phyloP scores from a whole-genome alignment of 148 eudicot species.

The Chenopodium berlandieri region DNA sequence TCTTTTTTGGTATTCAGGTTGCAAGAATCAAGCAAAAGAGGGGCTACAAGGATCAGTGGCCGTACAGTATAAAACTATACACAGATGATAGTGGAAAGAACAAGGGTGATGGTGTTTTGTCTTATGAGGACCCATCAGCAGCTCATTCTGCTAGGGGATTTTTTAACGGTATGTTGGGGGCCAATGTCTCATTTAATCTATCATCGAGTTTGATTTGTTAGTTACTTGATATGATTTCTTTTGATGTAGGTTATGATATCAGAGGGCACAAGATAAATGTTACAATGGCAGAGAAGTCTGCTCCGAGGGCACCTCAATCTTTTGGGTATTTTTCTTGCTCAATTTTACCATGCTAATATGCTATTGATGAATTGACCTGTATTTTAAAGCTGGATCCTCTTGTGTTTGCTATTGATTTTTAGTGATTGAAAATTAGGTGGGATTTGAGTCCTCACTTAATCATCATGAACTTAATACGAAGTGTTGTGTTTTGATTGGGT shows the following conservation, averaged over 20 bases:
- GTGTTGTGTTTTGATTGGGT: too few relatives aligned
- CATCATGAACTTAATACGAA: background rate
- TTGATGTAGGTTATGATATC: slow-evolving; percentile 55
- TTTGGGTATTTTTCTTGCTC: slow-evolving; percentile 44
- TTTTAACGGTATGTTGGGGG: slow-evolving; percentile 51
- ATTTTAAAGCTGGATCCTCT: background rate
- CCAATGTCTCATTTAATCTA: background rate
- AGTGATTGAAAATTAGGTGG: background rate
- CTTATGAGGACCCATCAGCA: slow-evolving; percentile 94
- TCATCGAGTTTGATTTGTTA: background rate
- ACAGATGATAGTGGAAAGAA: slow-evolving; percentile 87
- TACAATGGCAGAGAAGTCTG: slow-evolving; percentile 91
- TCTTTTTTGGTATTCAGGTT: slow-evolving; percentile 43
- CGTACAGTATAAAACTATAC: slow-evolving; percentile 85
- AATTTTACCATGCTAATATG: too few relatives aligned
- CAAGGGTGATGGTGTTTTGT: slow-evolving; percentile 88
- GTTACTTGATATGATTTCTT: slow-evolving; percentile 18
- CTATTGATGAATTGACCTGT: background rate
- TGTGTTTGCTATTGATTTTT: background rate
- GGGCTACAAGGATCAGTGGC: slow-evolving; percentile 98
- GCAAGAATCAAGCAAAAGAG: slow-evolving; percentile 92
- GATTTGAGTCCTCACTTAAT: background rate
- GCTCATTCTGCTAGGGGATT: slow-evolving; percentile 93
- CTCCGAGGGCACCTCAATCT: slow-evolving; percentile 63
- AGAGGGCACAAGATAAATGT: slow-evolving; percentile 83